Conservation (phyloP, 108 stramenopile species). For the Phaeodactylum tricornutum region DNA sequence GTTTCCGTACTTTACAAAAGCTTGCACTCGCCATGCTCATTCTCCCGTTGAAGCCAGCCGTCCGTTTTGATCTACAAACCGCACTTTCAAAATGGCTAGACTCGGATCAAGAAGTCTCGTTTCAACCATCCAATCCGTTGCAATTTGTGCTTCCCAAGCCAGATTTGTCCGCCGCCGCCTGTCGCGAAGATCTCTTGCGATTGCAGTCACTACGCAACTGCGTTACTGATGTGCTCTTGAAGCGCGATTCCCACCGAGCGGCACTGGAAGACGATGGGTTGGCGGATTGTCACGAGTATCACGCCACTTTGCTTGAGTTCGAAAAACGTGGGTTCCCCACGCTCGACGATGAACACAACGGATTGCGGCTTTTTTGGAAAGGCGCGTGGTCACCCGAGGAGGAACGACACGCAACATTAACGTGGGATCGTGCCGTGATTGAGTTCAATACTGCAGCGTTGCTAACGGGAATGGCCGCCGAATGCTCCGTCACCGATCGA, state of each 20-base stretch:
- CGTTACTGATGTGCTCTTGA: constrained; percentile 20
- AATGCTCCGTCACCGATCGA: constrained; percentile 12
- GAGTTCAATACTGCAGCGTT: constrained; percentile 39
- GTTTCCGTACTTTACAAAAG: too few species aligned
- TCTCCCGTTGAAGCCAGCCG: constrained; percentile 36
- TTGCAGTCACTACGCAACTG: constrained; percentile 32
- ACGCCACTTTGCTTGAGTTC: constrained; percentile 37
- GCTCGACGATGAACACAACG: constrained; percentile 8
- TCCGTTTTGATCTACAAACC: constrained; percentile 23
- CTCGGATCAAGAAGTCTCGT: constrained; percentile 6
- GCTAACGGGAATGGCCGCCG: constrained; percentile 11
- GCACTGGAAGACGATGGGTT: constrained; percentile 21
- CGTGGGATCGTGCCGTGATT: constrained; percentile 35
- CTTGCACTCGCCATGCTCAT: too few species aligned
- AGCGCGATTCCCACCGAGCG: constrained; percentile 23
- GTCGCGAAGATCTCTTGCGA: constrained; percentile 33
- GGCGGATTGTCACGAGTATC: constrained; percentile 39
- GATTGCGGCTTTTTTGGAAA: constrained; percentile 24
- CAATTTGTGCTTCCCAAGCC: constrained; percentile 26
- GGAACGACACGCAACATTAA: constrained; percentile 26
- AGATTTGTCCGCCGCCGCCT: constrained; percentile 20
- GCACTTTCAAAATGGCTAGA: constrained; percentile 43
- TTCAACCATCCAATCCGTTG: constrained; percentile 6
- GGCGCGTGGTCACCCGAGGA: constrained; percentile 15
- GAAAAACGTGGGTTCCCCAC: constrained; percentile 42